Conservation (phyloP, 225 moss, liverwort and hornwort species). For the Straminergon stramineum region DNA sequence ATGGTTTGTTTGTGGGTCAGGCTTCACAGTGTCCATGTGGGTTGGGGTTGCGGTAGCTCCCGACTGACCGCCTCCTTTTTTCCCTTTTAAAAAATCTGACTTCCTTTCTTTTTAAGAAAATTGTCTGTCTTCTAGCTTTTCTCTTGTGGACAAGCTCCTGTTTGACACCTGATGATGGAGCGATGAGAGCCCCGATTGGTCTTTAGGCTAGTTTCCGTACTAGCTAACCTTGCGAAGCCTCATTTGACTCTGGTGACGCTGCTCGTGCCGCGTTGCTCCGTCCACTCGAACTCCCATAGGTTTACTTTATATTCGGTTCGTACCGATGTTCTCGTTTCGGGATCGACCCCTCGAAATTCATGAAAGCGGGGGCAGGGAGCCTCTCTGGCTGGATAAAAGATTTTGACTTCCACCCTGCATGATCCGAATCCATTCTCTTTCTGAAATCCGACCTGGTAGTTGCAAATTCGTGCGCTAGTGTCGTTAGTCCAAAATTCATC, state of each 20-base stretch:
- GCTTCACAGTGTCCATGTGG: constrained; percentile 1
- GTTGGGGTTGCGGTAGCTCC: not conserved
- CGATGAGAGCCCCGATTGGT: not conserved
- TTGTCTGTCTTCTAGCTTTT: not conserved
- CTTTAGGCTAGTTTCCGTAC: not conserved
- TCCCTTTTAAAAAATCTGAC: not conserved
- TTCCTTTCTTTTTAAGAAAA: not conserved
- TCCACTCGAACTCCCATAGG: not conserved
- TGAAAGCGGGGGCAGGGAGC: not conserved
- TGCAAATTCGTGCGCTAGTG: not conserved
- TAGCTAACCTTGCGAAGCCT: not conserved
- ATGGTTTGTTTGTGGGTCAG: constrained; percentile 6
- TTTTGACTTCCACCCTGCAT: not conserved
- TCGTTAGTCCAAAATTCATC: not conserved
- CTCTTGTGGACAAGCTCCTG: not conserved
- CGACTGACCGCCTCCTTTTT: not conserved
- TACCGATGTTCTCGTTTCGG: not conserved
- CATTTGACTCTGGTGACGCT: constrained; percentile 18
- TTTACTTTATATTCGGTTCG: not conserved
- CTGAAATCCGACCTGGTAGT: not conserved
- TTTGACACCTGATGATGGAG: constrained; percentile 8
- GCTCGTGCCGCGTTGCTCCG: not conserved
- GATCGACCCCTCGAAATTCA: not conserved
- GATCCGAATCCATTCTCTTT: not conserved
- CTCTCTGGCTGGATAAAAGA: not conserved